Percentiles rank a stretch among this genome's conserved stretches.
These are phyloP conservation scores for Populus simonii DNA, from an alignment of 345 rosid species.

Conservation along the genomic window DNA sequence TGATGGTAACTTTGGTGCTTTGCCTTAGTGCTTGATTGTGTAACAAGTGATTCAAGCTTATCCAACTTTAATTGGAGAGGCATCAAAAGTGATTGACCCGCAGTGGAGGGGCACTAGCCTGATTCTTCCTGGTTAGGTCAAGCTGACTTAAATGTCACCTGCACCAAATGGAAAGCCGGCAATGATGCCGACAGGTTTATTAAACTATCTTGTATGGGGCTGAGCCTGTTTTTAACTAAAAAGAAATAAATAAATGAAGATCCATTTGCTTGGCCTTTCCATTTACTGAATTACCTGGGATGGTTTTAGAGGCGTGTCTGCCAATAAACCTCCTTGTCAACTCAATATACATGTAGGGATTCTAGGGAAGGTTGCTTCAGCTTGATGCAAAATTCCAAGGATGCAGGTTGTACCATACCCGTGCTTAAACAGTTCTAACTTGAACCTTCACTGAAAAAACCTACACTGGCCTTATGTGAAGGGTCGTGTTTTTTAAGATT, in stretches of 20 bases:
- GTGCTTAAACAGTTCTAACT: background rate
- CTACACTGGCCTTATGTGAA: background rate
- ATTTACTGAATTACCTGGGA: background rate
- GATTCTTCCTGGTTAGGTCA: background rate
- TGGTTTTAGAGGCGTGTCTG: background rate
- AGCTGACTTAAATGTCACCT: background rate
- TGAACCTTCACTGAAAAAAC: background rate
- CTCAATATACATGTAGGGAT: no score
- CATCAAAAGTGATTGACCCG: background rate
- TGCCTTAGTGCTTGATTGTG: background rate
- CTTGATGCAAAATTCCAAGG: no score
- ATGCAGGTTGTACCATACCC: no score
- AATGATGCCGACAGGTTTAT: background rate
- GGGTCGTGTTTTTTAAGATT: no score
- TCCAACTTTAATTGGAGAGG: background rate
- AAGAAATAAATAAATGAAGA: no score
- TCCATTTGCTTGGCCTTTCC: background rate
- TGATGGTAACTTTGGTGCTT: background rate
- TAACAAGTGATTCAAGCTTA: background rate
- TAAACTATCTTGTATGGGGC: no score
- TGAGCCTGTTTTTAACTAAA: background rate
- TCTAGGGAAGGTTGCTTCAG: no score
- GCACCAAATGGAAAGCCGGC: background rate
- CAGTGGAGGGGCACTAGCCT: background rate
- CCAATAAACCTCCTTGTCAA: no score